Evolutionary conservation across 2,329 filamentous ascomycete genomes (phyloP).

Genomic region (Conoideocrella luteorostrata): DNA sequence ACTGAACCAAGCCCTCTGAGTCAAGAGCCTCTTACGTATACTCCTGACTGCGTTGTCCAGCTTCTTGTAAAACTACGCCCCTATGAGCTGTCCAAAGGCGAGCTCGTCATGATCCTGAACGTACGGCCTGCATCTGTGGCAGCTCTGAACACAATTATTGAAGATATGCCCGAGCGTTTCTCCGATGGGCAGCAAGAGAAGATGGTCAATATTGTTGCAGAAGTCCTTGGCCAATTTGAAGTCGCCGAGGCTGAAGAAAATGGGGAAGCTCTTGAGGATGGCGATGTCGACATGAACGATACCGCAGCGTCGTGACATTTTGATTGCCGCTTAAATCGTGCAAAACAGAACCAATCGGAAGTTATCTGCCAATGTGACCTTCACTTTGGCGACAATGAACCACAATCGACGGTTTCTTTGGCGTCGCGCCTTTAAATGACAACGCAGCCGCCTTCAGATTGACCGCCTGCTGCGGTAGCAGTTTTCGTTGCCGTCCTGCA

Average conservation of each 20-base stretch:
- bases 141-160: conserved; percentile 56
- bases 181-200: conserved; percentile 50
- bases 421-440: conserved; percentile 44
- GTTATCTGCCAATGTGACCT: no score
- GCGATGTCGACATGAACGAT: conserved; percentile 32
- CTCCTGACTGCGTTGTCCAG: conserved; percentile 40
- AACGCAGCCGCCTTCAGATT: conserved; percentile 50
- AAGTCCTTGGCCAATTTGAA: conserved; percentile 50
- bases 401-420: no score
- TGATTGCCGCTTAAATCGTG: conserved; percentile 3
- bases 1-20: conserved; percentile 50
- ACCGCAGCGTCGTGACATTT: conserved; percentile 18
- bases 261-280: conserved; percentile 26
- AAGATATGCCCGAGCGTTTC: conserved; percentile 59
- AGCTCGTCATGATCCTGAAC: conserved; percentile 63
- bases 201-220: conserved; percentile 49
- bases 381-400: not conserved
- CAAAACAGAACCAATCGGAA: no score
- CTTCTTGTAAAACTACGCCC: conserved; percentile 50
- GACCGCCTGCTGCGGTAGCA: conserved; percentile 38
- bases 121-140: conserved; percentile 51
- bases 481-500: conserved; percentile 49
- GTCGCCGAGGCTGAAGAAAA: conserved; percentile 17
- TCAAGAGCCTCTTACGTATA: conserved; percentile 48
- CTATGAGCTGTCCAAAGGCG: conserved; percentile 60